A percentile compares a stretch with the other conserved stretches of the same genome.
Evolutionary conservation across 768 basidiomycete species (phyloP).

Genomic region (Naganishia onofrii): DNA sequence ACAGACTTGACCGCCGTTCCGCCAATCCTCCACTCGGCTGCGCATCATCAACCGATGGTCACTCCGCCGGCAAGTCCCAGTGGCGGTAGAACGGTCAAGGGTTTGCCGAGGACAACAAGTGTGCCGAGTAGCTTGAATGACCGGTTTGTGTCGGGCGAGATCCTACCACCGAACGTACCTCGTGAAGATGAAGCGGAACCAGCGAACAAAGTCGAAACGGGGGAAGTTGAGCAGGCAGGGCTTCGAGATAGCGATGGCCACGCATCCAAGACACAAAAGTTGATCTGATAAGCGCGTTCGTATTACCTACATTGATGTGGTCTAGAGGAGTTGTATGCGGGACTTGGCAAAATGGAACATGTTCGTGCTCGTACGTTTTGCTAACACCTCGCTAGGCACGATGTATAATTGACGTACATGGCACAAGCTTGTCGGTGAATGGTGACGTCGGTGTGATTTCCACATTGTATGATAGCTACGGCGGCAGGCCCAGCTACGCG

Average conservation of each 20-base stretch:
- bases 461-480: no score
- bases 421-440: no score
- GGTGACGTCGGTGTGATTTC: no score
- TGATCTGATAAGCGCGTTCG: neutral
- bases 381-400: no score
- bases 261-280: slow-evolving; percentile 6
- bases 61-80: neutral
- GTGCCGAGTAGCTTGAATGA: slow-evolving; percentile 23
- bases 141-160: slow-evolving; percentile 23
- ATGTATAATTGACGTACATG: no score
- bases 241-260: neutral
- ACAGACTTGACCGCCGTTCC: slow-evolving; percentile 33
- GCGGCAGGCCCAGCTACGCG: no score
- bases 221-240: neutral
- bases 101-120: slow-evolving; percentile 20
- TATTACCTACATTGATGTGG: no score
- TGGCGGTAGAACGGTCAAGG: slow-evolving; percentile 6
- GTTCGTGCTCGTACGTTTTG: no score
- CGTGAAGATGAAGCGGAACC: neutral
- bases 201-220: neutral
- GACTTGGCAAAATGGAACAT: no score
- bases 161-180: neutral
- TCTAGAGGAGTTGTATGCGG: no score
- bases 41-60: slow-evolving; percentile 1
- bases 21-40: neutral